Evolutionary conservation across 2,329 filamentous ascomycete species (phyloP).

Genomic region (Alternaria sp.): DNA sequence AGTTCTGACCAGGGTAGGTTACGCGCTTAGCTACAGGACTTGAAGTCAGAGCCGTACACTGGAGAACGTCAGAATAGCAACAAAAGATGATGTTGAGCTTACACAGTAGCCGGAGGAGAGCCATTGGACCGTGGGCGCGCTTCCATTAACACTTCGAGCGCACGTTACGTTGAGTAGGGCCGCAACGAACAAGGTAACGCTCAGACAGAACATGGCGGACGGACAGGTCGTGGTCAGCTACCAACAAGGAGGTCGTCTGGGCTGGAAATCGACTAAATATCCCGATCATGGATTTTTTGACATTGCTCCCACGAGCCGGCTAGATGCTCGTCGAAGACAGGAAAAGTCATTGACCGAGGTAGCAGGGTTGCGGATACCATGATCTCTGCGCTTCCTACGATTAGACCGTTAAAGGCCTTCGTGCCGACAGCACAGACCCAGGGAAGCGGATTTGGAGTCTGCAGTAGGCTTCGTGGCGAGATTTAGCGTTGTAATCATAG

Average conservation of each 20-base stretch:
- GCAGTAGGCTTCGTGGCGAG: background rate
- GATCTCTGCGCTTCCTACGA: background rate
- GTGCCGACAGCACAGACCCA: background rate
- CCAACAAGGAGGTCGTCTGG: background rate
- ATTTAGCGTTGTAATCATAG: background rate
- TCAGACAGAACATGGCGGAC: background rate
- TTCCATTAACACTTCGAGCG: background rate
- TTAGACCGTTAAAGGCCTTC: background rate
- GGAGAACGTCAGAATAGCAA: background rate
- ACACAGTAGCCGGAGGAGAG: background rate
- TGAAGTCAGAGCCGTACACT: background rate
- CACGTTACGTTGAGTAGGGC: background rate
- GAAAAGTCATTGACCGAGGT: background rate
- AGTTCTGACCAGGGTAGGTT: constrained; percentile 8
- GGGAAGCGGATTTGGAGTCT: background rate
- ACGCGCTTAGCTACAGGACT: constrained; percentile 3
- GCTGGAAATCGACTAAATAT: background rate
- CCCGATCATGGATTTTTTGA: background rate
- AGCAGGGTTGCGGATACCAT: background rate
- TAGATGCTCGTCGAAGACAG: background rate
- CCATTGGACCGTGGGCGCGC: background rate
- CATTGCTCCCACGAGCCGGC: background rate
- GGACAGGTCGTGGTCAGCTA: background rate
- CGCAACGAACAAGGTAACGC: background rate
- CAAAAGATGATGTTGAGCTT: background rate